Base-by-base conservation (phyloP, 164 flowering plant genomes). In the Stephania yunnanensis region DNA sequence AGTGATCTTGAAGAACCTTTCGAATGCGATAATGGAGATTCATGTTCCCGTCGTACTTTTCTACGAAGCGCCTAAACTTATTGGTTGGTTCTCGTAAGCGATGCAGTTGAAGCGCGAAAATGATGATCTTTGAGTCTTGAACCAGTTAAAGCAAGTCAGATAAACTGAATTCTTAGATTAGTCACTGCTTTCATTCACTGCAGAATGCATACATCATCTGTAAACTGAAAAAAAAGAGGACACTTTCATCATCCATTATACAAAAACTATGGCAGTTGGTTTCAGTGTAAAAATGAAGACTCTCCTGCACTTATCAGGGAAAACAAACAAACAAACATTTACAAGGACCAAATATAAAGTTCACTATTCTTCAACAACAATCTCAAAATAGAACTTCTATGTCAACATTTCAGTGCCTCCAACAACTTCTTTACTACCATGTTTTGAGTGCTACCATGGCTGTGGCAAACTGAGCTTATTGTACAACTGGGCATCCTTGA, bases 401-500 rank as follows among this genome's bases (percentile, higher is more conserved):
- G 42, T 36, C 42, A 36, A 36, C 42, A 36, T 36, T 36, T 36
- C 42, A 36, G 42, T 36, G 42, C 42, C 42, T 2, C 65, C 65
- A 17, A 6, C n/a, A 13, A 5, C 5, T 58, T 61, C 66, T 4
- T 61, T 7, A 7, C 66, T 15, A 3, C 66, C 66, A 61, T 2
- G 25, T 61, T 20, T 61, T 61, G 6, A 17, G 20, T 61, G 66
- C 22, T 5, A 4, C 66, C 9, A 61, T 61, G n/a, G 20, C 66
- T n/a, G 20, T 61, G 20, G 66, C 46, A 48, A 17, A 44, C 30
- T 70, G 6, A 11, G 25, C 25, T 53, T 71, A 83, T 79, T 82
- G 68, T 72, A 87, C 85, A 74, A 88, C 89, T 0, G 98, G 98
- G 75, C 97, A 93, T 25, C 92, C 92, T 73, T 81, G 29, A 10